A percentile compares a stretch with the other conserved stretches of the same genome.
Conservation (phyloP, 2,329 filamentous ascomycete genomes). For the Sclerotinia trifoliorum region DNA sequence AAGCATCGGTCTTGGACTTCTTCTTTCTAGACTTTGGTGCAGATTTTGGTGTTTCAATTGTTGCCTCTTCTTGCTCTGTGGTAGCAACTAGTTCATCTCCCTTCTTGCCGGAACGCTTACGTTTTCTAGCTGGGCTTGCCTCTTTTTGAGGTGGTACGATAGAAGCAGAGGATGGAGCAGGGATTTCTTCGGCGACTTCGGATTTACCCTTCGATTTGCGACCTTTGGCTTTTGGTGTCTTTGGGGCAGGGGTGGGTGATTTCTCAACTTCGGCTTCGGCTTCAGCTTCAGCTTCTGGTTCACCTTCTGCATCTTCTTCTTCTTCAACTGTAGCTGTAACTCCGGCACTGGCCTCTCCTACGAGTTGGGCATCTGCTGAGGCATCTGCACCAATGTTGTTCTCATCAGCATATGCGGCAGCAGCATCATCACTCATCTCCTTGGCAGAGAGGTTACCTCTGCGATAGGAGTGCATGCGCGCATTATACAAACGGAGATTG, state of each 20-base stretch:
- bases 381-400: conserved; percentile 54
- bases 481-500: conserved; percentile 65
- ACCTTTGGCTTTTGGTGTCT: conserved; percentile 56
- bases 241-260: conserved; percentile 47
- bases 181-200: conserved; percentile 38
- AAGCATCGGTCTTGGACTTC: conserved; percentile 57
- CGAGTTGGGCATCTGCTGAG: conserved; percentile 41
- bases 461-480: conserved; percentile 65
- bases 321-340: conserved; percentile 26
- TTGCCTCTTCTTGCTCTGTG: conserved; percentile 49
- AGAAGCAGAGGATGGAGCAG: conserved; percentile 28
- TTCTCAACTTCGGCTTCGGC: conserved; percentile 43
- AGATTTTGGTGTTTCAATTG: conserved; percentile 35
- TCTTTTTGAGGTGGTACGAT: conserved; percentile 33
- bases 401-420: conserved; percentile 59
- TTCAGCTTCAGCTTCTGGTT: conserved; percentile 42
- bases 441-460: conserved; percentile 57
- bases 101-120: conserved; percentile 57
- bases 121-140: conserved; percentile 57
- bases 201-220: conserved; percentile 40
- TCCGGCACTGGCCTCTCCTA: conserved; percentile 51
- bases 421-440: conserved; percentile 61
- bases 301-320: conserved; percentile 41
- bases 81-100: conserved; percentile 27
- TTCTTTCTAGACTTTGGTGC: conserved; percentile 38